phyloP scores from a whole-genome alignment of 73 alveolate species.

The Uronychia binucleata region DNA sequence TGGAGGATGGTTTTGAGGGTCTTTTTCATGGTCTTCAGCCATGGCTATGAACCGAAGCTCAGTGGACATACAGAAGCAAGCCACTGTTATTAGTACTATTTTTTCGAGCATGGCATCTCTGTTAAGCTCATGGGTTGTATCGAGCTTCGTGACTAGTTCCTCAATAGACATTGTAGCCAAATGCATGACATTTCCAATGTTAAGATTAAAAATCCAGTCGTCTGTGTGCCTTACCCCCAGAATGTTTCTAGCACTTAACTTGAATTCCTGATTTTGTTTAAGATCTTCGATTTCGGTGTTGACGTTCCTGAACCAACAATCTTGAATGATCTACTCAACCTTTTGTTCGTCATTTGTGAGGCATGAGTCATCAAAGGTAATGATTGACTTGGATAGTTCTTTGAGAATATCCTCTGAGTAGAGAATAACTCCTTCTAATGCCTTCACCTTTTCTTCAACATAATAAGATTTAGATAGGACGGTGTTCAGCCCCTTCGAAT shows the following conservation, averaged over 20 bases:
- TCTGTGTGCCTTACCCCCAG: conserved; percentile 43
- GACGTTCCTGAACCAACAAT: neutral
- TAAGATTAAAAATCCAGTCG: conserved; percentile 47
- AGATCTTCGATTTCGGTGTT: conserved; percentile 29
- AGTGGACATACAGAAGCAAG: conserved; percentile 44
- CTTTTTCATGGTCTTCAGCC: neutral
- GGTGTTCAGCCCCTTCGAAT: neutral
- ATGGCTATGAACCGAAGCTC: conserved; percentile 28
- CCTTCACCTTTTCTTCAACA: neutral
- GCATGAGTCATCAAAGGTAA: neutral
- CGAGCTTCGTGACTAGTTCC: conserved; percentile 35
- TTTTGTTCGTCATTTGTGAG: neutral
- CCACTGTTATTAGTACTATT: conserved; percentile 30
- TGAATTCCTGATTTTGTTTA: conserved; percentile 19
- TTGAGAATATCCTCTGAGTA: neutral
- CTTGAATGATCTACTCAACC: neutral
- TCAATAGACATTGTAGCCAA: conserved; percentile 38
- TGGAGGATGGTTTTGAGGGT: neutral
- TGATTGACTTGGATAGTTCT: neutral
- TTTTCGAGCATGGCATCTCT: conserved; percentile 58
- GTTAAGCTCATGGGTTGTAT: conserved; percentile 35
- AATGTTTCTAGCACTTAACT: conserved; percentile 38
- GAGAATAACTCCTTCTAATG: neutral
- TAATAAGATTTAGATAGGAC: neutral
- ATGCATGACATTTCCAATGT: conserved; percentile 52